These are phyloP conservation scores for Leucogyrophana mollusca DNA, from an alignment of 768 basidiomycete species.

Conservation along the genomic window DNA sequence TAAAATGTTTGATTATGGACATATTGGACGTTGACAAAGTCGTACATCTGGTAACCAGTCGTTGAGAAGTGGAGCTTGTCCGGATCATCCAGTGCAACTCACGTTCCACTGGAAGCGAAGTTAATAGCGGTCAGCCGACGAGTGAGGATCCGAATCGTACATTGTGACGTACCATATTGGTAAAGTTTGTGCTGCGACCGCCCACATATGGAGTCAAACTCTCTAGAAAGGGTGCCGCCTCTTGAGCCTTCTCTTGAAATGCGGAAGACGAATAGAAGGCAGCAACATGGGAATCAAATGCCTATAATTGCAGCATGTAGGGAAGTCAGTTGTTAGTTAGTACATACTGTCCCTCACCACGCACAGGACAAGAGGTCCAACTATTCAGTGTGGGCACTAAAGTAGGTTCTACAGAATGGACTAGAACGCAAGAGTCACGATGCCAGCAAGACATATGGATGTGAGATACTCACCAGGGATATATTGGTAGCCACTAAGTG, in stretches of 20 bases:
- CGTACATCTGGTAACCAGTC: slow-evolving; percentile 24
- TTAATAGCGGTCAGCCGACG: slow-evolving; percentile 6
- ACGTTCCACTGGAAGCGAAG: slow-evolving; percentile 26
- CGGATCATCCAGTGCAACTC: neutral
- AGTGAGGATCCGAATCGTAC: neutral
- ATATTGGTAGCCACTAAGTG: slow-evolving; percentile 17
- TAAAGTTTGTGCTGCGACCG: slow-evolving; percentile 20
- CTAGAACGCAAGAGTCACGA: slow-evolving; percentile 9
- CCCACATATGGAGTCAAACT: slow-evolving; percentile 23
- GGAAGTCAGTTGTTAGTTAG: too few relatives aligned
- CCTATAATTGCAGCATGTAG: too few relatives aligned
- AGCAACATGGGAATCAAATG: slow-evolving; percentile 19
- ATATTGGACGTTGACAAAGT: slow-evolving; percentile 38
- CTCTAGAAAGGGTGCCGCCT: slow-evolving; percentile 22
- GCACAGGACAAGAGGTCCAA: slow-evolving; percentile 55
- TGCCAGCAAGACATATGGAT: neutral
- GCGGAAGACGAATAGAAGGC: slow-evolving; percentile 26
- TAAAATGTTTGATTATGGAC: slow-evolving; percentile 37
- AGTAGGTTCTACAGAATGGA: slow-evolving; percentile 21
- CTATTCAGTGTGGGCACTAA: slow-evolving; percentile 75
- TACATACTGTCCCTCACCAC: too few relatives aligned
- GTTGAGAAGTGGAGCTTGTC: neutral
- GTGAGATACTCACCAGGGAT: slow-evolving; percentile 13
- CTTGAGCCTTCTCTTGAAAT: slow-evolving; percentile 19
- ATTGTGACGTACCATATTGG: slow-evolving; percentile 30